Evolutionary conservation across 305 asterid genomes (phyloP), one percentile per base, ranked within the genome.

Genomic region (Fraxinus baroniana): DNA sequence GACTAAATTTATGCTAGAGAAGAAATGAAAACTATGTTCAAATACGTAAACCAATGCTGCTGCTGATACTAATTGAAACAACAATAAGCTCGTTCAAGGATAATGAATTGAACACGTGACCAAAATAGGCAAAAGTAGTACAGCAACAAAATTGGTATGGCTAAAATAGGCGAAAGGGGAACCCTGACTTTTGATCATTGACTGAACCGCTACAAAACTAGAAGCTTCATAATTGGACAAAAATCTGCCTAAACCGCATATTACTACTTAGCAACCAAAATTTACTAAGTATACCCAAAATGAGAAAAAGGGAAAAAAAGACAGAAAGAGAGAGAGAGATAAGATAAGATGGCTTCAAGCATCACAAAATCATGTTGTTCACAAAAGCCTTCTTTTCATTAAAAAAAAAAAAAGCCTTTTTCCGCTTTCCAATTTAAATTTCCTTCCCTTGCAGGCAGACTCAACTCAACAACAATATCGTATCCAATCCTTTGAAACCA

Each of bases 191-290:
- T 15, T 35, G 82, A 81, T 33, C 82, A 71, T 24, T 49, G 2
- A 41, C 79, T 33, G 82, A 46, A 73, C 39, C 70, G 57, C 37
- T 37, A 26, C 24, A 74, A 72, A 26, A 55, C 46, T 55, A 22
- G 76, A 64, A 73, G 82, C 71, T 83, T 75, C 28, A 12, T 62
- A 35, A 60, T 26, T 64, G 76, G 22, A 28, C 46, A 30, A 64
- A 35, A 9, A 55, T n/a, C 66, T 24, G 62, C 52, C 74, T 28
- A 13, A 20, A 30, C 33, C 22, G 22, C 78, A 52, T 20, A 68
- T 60, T 66, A 66, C 73, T 39, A 66, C 24, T n/a, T 79, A 57
- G 15, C 20, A 70, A 30, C 8, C 62, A 74, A 32, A 55, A 70
- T 64, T 3, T 64, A 79, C 82, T 70, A 39, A 2, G 46, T 39